Base-by-base conservation (phyloP, 2,329 filamentous ascomycete genomes). In the Myriosclerotinia curreyana region DNA sequence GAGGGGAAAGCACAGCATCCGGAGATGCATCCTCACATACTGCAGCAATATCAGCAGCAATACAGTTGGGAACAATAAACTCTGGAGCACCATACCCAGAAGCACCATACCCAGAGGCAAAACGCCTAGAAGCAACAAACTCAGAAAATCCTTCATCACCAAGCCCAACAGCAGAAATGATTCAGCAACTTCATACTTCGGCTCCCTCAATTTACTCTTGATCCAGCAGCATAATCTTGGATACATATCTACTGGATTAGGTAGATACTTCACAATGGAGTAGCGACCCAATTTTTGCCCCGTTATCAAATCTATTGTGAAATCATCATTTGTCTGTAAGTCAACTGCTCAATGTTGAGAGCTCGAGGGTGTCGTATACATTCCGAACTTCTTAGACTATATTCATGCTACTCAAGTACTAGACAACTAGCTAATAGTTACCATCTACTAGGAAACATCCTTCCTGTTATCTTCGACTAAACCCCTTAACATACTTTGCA, bases 401-500 rank as follows among this genome's bases (percentile, higher is more conserved):
- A 22, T 15, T 36, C 17, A 22, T 28, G 14, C 28, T 36, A 20
- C 28, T 12, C 20, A 36, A 48, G 20, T 22, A 58, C 36, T 11
- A 48, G 28, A 58, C 28, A 36, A 48, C 28, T 36, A 58, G 55
- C 55, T 48, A 22, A 58, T n/a, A 36, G 12, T 36, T 22, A 31
- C 38, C 3, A 38, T 44, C 5, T 42, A 31, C 15, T 28, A 55
- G 38, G 31, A 20, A 55, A 4, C 36, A 22, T 7, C n/a, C 22
- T 31, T 55, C 22, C 4, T 12, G 28, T 17, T 42, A 36, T 20
- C 8, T 25, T 25, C 42, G 54, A 58, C 28, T 48, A 36, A 12
- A 48, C 20, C 6, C 17, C 12, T 22, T 22, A 40, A 31, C 34
- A 36, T 48, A 58, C 8, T 22, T 48, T 58, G n/a, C 28, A 48